Conservation (phyloP, 352 stramenopile genomes). For the Peronospora tabacina region DNA sequence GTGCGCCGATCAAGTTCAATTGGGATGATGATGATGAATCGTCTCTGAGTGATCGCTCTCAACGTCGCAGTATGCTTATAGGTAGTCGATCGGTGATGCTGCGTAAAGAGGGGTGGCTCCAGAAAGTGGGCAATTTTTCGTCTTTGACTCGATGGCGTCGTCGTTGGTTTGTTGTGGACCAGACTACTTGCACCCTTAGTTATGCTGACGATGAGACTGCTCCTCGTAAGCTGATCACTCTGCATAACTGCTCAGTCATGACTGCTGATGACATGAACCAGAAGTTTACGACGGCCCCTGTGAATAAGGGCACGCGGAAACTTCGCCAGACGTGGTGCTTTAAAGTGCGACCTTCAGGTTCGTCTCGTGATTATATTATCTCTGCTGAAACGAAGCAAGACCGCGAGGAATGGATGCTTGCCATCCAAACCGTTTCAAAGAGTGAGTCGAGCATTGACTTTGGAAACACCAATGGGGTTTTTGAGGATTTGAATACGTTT, state of each 20-base stretch:
- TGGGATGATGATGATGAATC: conserved; percentile 37
- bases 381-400: conserved; percentile 82
- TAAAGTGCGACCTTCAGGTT: conserved; percentile 70
- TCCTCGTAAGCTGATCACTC: conserved; percentile 62
- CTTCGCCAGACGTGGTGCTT: conserved; percentile 81
- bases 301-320: conserved; percentile 79
- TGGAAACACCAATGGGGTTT: conserved; percentile 21
- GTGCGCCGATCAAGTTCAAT: conserved; percentile 64
- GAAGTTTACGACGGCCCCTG: conserved; percentile 75
- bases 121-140: conserved; percentile 72
- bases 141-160: conserved; percentile 64
- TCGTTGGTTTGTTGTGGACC: conserved; percentile 75
- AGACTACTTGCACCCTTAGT: conserved; percentile 69
- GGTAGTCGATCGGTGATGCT: conserved; percentile 49
- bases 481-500: conserved; percentile 28
- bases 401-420: conserved; percentile 86
- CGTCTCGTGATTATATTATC: conserved; percentile 78
- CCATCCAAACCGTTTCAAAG: conserved; percentile 72
- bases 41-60: conserved; percentile 26
- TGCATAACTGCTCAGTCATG: conserved; percentile 60
- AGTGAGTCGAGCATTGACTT: conserved; percentile 33
- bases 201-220: conserved; percentile 66
- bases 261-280: conserved; percentile 82
- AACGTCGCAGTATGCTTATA: conserved; percentile 49
- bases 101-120: conserved; percentile 75